A percentile compares a stretch with the other conserved stretches of the same genome.
Conservation (phyloP, 2,329 filamentous ascomycete species). For the Alternaria brassicae region DNA sequence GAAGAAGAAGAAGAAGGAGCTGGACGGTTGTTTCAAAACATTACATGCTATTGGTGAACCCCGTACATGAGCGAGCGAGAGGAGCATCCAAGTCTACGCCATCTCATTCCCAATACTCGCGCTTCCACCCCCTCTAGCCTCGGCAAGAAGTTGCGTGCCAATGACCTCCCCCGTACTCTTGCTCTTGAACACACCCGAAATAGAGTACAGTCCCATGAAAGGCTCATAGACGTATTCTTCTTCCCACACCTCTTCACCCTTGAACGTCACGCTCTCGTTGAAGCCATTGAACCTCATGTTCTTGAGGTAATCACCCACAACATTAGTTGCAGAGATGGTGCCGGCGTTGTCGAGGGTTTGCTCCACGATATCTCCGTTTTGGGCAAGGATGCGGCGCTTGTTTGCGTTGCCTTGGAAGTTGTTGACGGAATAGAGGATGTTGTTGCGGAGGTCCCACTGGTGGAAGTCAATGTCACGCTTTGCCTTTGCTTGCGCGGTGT, state of each 20-base stretch:
- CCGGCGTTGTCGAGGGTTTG: conserved; percentile 63
- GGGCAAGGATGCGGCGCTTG: conserved; percentile 64
- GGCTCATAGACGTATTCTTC: conserved; percentile 63
- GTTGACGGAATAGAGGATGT: conserved; percentile 67
- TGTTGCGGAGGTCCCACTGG: conserved; percentile 61
- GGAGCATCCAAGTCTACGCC: conserved; percentile 1
- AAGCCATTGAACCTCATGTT: conserved; percentile 66
- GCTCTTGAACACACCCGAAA: conserved; percentile 59
- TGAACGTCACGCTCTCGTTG: conserved; percentile 46
- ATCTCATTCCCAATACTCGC: conserved; percentile 55
- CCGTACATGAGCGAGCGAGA: not conserved
- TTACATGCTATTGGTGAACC: not conserved
- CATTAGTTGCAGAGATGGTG: conserved; percentile 51
- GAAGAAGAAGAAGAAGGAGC: too few species aligned
- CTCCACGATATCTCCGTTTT: conserved; percentile 64
- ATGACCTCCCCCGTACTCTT: conserved; percentile 58
- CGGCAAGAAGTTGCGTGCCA: conserved; percentile 60
- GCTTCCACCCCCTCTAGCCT: conserved; percentile 60
- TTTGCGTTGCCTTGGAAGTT: conserved; percentile 62
- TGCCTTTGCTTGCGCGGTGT: conserved; percentile 22
- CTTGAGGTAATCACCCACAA: conserved; percentile 59
- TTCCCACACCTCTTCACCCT: conserved; percentile 59
- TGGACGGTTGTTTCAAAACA: not conserved
- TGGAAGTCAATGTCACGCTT: conserved; percentile 43
- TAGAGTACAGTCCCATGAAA: conserved; percentile 56